Conservation (phyloP, 352 stramenopile genomes). For the Phytophthora rubi region DNA sequence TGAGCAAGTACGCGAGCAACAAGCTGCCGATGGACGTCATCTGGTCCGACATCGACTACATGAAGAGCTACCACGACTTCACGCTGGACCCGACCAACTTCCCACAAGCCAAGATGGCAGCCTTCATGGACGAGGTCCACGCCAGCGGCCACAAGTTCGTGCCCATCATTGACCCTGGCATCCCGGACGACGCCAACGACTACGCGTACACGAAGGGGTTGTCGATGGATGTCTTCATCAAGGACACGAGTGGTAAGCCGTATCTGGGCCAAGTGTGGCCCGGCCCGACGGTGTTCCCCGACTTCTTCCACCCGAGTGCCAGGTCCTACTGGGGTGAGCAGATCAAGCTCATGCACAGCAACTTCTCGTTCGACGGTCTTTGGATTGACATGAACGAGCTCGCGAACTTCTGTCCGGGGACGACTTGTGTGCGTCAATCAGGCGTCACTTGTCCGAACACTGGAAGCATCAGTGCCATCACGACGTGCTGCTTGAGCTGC, state of each 20-base stretch:
- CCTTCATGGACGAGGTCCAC: slow-evolving; percentile 63
- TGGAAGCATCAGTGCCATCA: background rate
- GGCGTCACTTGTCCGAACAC: background rate
- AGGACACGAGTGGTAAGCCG: slow-evolving; percentile 63
- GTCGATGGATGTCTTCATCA: slow-evolving; percentile 79
- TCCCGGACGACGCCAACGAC: slow-evolving; percentile 59
- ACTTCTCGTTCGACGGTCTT: slow-evolving; percentile 65
- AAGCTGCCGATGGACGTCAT: slow-evolving; percentile 60
- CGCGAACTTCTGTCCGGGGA: slow-evolving; percentile 69
- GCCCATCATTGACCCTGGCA: slow-evolving; percentile 86
- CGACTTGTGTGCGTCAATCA: background rate
- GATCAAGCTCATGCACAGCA: slow-evolving; percentile 60
- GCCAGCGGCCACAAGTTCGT: slow-evolving; percentile 66
- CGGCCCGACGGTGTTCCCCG: slow-evolving; percentile 77
- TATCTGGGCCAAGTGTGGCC: slow-evolving; percentile 85
- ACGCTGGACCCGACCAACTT: slow-evolving; percentile 69
- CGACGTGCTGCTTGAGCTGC: background rate
- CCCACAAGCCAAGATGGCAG: slow-evolving; percentile 30
- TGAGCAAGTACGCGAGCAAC: slow-evolving; percentile 48
- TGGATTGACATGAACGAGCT: slow-evolving; percentile 93
- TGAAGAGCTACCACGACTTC: slow-evolving; percentile 67
- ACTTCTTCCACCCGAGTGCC: slow-evolving; percentile 82
- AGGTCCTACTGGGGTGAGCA: slow-evolving; percentile 73
- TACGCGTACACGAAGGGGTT: slow-evolving; percentile 63
- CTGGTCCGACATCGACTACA: slow-evolving; percentile 76